Evolutionary conservation across 345 rosid genomes (phyloP).

Genomic region (Brassica carinata): DNA sequence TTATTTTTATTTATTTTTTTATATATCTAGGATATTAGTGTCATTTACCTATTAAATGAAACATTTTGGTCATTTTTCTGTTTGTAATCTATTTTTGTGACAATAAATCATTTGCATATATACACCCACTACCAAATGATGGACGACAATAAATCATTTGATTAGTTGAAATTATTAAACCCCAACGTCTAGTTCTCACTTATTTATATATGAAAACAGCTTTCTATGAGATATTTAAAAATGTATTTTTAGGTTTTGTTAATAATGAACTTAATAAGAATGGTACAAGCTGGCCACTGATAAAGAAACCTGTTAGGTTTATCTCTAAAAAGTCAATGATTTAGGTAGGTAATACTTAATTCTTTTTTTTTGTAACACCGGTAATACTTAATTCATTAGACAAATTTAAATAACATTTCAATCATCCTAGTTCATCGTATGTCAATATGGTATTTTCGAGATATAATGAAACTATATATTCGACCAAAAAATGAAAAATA

Average conservation of each 20-base stretch:
- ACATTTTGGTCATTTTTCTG: too few relatives aligned
- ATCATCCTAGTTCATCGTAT: constrained; percentile 17
- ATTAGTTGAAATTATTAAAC: neutral
- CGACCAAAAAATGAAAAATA: neutral
- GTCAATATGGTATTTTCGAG: neutral
- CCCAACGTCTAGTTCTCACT: neutral
- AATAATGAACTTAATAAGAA: neutral
- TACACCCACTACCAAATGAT: neutral
- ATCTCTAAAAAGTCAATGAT: constrained; percentile 39
- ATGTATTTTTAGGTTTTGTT: neutral
- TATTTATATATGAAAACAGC: constrained; percentile 19
- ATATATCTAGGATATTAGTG: too few relatives aligned
- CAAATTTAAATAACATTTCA: neutral
- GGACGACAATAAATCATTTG: neutral
- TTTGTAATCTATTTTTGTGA: too few relatives aligned
- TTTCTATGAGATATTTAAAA: neutral
- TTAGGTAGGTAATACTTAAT: constrained; percentile 8
- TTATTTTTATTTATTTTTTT: too few relatives aligned
- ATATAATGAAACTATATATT: neutral
- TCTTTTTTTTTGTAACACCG: neutral
- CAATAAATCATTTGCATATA: neutral
- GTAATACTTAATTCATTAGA: neutral
- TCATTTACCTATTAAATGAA: too few relatives aligned
- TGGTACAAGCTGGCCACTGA: constrained; percentile 42
- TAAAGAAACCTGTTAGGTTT: constrained; percentile 22